These are phyloP conservation scores for Clonostachys rosea DNA, from an alignment of 2,329 filamentous ascomycete species.

Conservation along the genomic window DNA sequence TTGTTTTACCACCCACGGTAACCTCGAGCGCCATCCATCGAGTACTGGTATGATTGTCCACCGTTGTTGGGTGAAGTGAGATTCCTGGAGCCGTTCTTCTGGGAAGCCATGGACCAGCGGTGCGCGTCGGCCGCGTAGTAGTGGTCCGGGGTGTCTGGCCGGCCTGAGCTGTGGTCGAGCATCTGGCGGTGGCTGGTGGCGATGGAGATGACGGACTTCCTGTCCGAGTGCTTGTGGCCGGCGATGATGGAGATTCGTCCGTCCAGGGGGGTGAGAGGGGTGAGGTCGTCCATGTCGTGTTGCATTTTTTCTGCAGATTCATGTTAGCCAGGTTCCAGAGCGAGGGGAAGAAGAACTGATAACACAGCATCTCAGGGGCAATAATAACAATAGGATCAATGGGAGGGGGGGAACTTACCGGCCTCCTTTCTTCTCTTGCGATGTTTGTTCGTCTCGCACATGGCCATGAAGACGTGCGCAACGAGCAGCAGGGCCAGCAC, in stretches of 20 bases:
- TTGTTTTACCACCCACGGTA: no score
- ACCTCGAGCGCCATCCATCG: no score
- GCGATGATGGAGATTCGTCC: slow-evolving; percentile 82
- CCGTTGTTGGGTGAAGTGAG: no score
- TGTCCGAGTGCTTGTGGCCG: slow-evolving; percentile 27
- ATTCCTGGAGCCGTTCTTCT: no score
- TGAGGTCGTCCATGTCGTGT: slow-evolving; percentile 71
- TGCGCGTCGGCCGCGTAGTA: slow-evolving; percentile 15
- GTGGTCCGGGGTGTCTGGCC: slow-evolving; percentile 24
- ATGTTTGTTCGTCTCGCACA: slow-evolving; percentile 85
- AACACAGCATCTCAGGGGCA: no score
- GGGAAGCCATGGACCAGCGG: slow-evolving; percentile 7
- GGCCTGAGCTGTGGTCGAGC: slow-evolving; percentile 22
- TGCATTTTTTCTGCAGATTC: slow-evolving; percentile 63
- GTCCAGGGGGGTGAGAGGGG: slow-evolving; percentile 77
- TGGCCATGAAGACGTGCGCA: slow-evolving; percentile 81
- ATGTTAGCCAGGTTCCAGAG: slow-evolving; percentile 15
- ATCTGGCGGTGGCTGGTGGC: slow-evolving; percentile 20
- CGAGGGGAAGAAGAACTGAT: neutral
- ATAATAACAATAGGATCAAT: no score
- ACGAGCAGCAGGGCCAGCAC: slow-evolving; percentile 81
- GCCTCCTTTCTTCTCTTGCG: slow-evolving; percentile 83
- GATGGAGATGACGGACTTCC: slow-evolving; percentile 36
- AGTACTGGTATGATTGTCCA: no score
- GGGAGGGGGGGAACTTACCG: no score